A percentile compares a stretch with the other conserved stretches of the same genome.
Conservation (phyloP, 208 protist species). For the Trypanosoma boissoni region DNA sequence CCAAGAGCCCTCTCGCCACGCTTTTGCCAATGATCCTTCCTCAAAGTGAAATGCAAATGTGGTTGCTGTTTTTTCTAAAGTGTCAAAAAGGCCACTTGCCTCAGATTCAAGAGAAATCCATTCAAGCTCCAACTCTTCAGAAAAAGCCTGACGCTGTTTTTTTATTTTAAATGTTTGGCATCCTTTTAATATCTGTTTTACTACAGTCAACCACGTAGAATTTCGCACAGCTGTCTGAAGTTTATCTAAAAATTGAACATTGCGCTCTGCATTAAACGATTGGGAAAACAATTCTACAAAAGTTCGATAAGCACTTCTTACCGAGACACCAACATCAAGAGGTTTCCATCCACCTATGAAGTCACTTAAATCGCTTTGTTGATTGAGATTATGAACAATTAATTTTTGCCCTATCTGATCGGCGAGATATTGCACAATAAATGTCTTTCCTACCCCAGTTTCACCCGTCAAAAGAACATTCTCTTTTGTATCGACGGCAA, state of each 20-base stretch:
- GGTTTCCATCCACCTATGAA: conserved; percentile 99
- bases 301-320: conserved; percentile 60
- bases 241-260: conserved; percentile 67
- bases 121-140: conserved; percentile 21
- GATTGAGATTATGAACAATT: conserved; percentile 98
- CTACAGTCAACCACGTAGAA: conserved; percentile 57
- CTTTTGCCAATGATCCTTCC: conserved; percentile 96
- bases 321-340: conserved; percentile 88
- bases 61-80: conserved; percentile 47
- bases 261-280: conserved; percentile 91
- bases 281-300: conserved; percentile 94
- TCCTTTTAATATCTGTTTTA: conserved; percentile 76
- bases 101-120: conserved; percentile 64
- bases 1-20: conserved; percentile 97
- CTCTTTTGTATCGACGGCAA: conserved; percentile 91
- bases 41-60: conserved; percentile 98
- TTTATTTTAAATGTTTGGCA: conserved; percentile 66
- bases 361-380: conserved; percentile 98
- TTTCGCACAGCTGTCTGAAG: conserved; percentile 60
- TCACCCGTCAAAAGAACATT: conserved; percentile 98
- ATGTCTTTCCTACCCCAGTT: conserved; percentile 97
- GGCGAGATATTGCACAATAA: conserved; percentile 91
- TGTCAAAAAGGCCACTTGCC: conserved; percentile 48
- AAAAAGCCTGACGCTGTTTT: conserved; percentile 30
- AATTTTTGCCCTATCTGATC: conserved; percentile 91